Conservation (phyloP, 179 eudicot species). For the Monotropa hypopitys region DNA sequence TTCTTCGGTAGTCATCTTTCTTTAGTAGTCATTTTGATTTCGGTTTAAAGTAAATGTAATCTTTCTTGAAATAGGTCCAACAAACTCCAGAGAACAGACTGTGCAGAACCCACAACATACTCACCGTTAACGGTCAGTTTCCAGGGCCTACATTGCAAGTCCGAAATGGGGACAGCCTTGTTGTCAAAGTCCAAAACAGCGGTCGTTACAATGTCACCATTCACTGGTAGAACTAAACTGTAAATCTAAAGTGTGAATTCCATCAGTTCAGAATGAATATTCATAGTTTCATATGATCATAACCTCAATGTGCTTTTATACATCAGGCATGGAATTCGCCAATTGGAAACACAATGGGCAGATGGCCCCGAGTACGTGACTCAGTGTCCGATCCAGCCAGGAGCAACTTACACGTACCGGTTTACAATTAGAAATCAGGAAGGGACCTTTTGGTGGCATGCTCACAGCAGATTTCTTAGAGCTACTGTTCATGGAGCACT, state of each 20-base stretch:
- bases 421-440: slow-evolving; percentile 64
- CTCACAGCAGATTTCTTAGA: slow-evolving; percentile 81
- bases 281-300: background rate
- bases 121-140: slow-evolving; percentile 61
- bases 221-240: slow-evolving; percentile 39
- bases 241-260: background rate
- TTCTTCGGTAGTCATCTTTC: background rate
- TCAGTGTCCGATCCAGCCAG: slow-evolving; percentile 78
- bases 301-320: background rate
- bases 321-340: slow-evolving; percentile 74
- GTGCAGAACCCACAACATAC: slow-evolving; percentile 35
- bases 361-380: slow-evolving; percentile 86
- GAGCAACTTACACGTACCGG: slow-evolving; percentile 62
- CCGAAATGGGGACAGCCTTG: slow-evolving; percentile 48
- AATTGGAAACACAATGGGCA: slow-evolving; percentile 80
- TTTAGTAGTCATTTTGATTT: background rate
- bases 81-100: slow-evolving; percentile 47
- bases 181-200: slow-evolving; percentile 40
- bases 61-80: slow-evolving; percentile 42
- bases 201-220: slow-evolving; percentile 55
- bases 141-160: slow-evolving; percentile 68
- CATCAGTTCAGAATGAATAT: background rate
- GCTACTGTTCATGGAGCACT: slow-evolving; percentile 85
- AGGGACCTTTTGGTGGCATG: slow-evolving; percentile 99
- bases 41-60: slow-evolving; percentile 1